phyloP scores from a whole-genome alignment of 768 basidiomycete genomes.

The Piloderma croceum region DNA sequence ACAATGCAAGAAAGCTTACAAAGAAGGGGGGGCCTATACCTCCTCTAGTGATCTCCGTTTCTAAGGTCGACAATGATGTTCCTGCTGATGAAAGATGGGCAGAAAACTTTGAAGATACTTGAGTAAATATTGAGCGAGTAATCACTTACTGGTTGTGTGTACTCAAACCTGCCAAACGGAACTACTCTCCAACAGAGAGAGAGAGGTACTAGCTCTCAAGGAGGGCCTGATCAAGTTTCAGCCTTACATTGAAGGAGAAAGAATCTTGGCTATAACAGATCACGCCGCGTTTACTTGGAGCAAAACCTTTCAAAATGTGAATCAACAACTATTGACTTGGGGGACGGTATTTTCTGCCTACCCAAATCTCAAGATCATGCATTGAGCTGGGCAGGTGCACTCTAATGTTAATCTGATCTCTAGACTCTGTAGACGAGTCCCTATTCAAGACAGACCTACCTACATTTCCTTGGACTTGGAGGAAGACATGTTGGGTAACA shows the following conservation, averaged over 20 bases:
- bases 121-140: constrained; percentile 26
- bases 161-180: constrained; percentile 27
- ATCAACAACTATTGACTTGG: constrained; percentile 24
- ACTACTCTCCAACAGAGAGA: constrained; percentile 34
- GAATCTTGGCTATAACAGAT: constrained; percentile 24
- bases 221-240: constrained; percentile 34
- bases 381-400: constrained; percentile 27
- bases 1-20: constrained; percentile 15
- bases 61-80: constrained; percentile 17
- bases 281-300: constrained; percentile 25
- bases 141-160: constrained; percentile 27
- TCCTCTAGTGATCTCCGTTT: constrained; percentile 12
- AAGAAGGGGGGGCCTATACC: constrained; percentile 17
- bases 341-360: constrained; percentile 29
- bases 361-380: constrained; percentile 25
- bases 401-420: too few species aligned
- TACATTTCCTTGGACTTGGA: too few species aligned
- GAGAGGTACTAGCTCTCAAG: constrained; percentile 34
- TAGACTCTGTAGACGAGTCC: too few species aligned
- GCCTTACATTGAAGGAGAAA: constrained; percentile 32
- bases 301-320: constrained; percentile 18
- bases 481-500: too few species aligned
- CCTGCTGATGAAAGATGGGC: constrained; percentile 19
- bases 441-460: too few species aligned
- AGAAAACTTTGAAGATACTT: constrained; percentile 23